These are phyloP conservation scores for Mycena indigotica DNA, from an alignment of 768 basidiomycete species.

Conservation along the genomic window DNA sequence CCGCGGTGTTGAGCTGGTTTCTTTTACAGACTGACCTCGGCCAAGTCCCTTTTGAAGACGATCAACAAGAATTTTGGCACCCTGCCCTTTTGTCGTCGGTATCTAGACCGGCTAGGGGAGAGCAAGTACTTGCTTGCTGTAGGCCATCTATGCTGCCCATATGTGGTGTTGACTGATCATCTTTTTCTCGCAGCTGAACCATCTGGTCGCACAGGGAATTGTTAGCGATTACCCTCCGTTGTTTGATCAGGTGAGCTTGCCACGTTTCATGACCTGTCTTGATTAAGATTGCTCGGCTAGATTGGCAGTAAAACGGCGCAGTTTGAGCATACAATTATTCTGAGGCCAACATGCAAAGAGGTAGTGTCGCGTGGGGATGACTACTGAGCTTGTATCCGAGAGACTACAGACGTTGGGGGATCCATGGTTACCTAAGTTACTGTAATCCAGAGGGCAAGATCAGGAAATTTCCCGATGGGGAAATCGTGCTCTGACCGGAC, in stretches of 20 bases:
- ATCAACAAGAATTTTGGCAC: conserved; percentile 95
- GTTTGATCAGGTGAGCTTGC: conserved; percentile 83
- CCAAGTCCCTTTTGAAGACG: conserved; percentile 80
- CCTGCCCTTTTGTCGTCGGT: conserved; percentile 92
- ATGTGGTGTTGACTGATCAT: conserved; percentile 2
- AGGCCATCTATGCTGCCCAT: conserved; percentile 25
- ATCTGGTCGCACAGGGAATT: conserved; percentile 84
- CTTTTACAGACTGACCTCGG: conserved; percentile 70
- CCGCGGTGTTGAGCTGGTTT: background rate
- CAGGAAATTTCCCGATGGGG: background rate
- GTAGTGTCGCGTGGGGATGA: conserved; percentile 84
- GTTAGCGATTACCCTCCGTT: conserved; percentile 94
- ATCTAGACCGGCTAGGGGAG: conserved; percentile 91
- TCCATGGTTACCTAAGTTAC: too few relatives aligned
- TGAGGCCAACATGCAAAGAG: conserved; percentile 84
- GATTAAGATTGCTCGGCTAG: conserved; percentile 3
- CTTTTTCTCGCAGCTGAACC: conserved; percentile 71
- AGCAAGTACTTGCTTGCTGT: conserved; percentile 92
- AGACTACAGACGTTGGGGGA: too few relatives aligned
- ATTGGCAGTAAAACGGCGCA: conserved; percentile 21
- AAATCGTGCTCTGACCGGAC: background rate
- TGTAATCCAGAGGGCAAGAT: too few relatives aligned
- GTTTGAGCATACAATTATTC: conserved; percentile 76
- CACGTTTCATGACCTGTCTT: conserved; percentile 69
- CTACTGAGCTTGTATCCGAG: conserved; percentile 48